Conservation (phyloP, 2,329 filamentous ascomycete species). For the Fusarium bulbicola region DNA sequence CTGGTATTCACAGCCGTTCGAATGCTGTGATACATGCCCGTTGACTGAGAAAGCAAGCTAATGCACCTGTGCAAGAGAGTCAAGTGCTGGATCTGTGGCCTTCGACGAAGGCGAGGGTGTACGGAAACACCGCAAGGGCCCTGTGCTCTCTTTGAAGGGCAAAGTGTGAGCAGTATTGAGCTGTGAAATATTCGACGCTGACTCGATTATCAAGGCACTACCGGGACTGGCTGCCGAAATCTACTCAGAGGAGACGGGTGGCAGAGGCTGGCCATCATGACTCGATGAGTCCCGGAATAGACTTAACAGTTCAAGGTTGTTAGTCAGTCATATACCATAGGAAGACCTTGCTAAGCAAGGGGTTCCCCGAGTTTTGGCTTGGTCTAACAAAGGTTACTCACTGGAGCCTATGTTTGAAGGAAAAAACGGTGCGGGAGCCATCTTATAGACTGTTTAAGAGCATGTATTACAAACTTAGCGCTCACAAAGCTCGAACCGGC, state of each 20-base stretch:
- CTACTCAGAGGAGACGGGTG: slow-evolving; percentile 2
- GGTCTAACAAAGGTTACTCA: background rate
- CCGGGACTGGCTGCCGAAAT: background rate
- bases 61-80: background rate
- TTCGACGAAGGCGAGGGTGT: background rate
- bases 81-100: background rate
- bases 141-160: background rate
- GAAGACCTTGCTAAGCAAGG: too few relatives aligned
- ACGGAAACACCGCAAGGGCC: background rate
- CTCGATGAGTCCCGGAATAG: background rate
- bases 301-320: background rate
- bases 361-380: too few relatives aligned
- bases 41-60: background rate
- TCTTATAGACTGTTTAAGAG: background rate
- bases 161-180: background rate
- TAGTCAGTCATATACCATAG: background rate
- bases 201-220: slow-evolving; percentile 1
- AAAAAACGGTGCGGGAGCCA: background rate
- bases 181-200: background rate
- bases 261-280: slow-evolving; percentile 1
- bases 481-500: background rate
- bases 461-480: background rate
- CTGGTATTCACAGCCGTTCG: slow-evolving; percentile 13
- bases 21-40: slow-evolving; percentile 31
- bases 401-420: background rate